Conservation (phyloP, 2,329 filamentous ascomycete species). For the Paraconiothyrium brasiliense region DNA sequence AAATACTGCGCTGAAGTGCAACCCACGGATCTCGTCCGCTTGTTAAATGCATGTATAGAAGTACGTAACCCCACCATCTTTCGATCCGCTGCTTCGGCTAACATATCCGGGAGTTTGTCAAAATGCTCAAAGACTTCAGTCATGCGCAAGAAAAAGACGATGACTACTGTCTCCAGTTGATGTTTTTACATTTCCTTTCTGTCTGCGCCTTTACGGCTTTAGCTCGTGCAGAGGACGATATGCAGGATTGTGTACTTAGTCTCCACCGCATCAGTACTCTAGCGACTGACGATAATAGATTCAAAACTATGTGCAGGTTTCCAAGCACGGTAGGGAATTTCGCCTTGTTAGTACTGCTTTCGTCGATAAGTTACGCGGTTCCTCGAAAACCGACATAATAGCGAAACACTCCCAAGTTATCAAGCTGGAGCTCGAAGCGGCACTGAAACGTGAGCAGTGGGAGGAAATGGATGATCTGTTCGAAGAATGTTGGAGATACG, state of each 20-base stretch:
- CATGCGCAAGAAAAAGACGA: slow-evolving; percentile 36
- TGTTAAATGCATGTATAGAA: slow-evolving; percentile 60
- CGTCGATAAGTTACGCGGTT: slow-evolving; percentile 52
- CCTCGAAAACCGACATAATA: slow-evolving; percentile 62
- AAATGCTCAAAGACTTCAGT: slow-evolving; percentile 42
- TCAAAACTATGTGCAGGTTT: slow-evolving; percentile 69
- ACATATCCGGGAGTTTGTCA: slow-evolving; percentile 50
- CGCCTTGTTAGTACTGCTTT: slow-evolving; percentile 56
- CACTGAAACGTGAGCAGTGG: slow-evolving; percentile 73
- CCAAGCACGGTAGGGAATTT: slow-evolving; percentile 69
- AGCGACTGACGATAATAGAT: slow-evolving; percentile 56
- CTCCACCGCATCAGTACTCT: slow-evolving; percentile 20
- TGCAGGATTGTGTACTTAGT: slow-evolving; percentile 50
- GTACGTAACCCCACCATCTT: slow-evolving; percentile 32
- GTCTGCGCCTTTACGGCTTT: slow-evolving; percentile 57
- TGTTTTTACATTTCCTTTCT: slow-evolving; percentile 76
- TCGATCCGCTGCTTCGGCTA: neutral
- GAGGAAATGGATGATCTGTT: slow-evolving; percentile 71
- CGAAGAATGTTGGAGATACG: slow-evolving; percentile 51
- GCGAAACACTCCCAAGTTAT: slow-evolving; percentile 73
- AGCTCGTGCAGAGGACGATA: slow-evolving; percentile 57
- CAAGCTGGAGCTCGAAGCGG: slow-evolving; percentile 82
- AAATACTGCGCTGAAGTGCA: slow-evolving; percentile 68
- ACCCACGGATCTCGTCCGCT: slow-evolving; percentile 62
- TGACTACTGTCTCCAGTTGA: slow-evolving; percentile 66